Evolutionary conservation across 2,329 filamentous ascomycete species (phyloP), one percentile per base, ranked within the genome.

Genomic region (Parasarocladium wereldwijsianum): DNA sequence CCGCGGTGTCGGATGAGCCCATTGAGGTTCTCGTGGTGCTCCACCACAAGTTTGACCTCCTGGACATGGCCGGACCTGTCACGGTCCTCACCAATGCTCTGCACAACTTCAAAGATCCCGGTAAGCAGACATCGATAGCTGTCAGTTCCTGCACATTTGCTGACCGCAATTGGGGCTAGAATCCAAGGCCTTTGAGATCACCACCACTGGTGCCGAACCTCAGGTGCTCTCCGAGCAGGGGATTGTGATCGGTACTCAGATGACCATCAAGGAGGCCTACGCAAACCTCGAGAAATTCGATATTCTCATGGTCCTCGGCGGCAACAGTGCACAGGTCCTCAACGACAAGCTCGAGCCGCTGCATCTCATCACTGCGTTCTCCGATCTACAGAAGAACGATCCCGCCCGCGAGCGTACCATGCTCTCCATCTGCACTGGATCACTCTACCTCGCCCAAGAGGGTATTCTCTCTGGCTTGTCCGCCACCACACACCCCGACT

Each of bases 401-500:
- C 78, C 82, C 9, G 64, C 64, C 45, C 78, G 78, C 44, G 83
- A 92, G 63, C 79, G 83, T 42, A 86, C 82, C 29, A 62, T 90
- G 45, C 60, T 90, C 42, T 81, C 79, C 41, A 63, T 92, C 52
- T 85, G 79, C 62, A 83, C 80, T 26, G 83, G 81, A 38, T 69
- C 77, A 24, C 70, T 87, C 47, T 70, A 87, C 57, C 70, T 87
- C 29, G 83, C 76, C 37, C 64, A 80, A 46, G 67, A 76, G 45
- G 82, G 81, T 41, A 71, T 90, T 48, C 70, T 92, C 36, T 71
- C 76, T 40, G 83, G 83, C 38, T 64, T 90, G 16, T 75, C 76
- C 17, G 82, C 80, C 42, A 92, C 83, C 38, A 87, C 80, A 34
- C 83, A 90, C 53, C 76, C 80, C 36, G 80, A 90, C 54, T 75